Base-by-base conservation (phyloP, 352 stramenopile species). In the Phytophthora pini region DNA sequence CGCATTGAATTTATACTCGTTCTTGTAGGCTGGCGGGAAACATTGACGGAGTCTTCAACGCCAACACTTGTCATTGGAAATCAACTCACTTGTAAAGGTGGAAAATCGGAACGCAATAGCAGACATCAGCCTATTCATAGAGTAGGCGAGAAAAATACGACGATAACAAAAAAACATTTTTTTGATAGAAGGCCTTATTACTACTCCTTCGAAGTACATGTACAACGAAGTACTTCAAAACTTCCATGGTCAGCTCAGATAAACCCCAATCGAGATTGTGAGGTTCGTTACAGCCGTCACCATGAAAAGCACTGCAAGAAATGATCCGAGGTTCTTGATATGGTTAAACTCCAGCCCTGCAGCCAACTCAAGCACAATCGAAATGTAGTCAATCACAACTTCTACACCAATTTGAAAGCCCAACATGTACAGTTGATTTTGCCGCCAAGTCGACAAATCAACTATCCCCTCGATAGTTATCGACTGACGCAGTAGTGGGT, bases 311-410 rank as follows among this genome's bases (percentile, higher is more conserved):
- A 49, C 32, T 5, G 49, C 49, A 13, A 71, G 50, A 41, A 61
- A 71, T 4, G 51, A 57, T 31, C 49, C 43, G 9, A 62, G 38
- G 4, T 43, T 52, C 20, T 67, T 52, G 17, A 45, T 46, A 24
- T 57, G 13, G 0, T 51, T 39, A 43, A 61, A 71, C 4, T 62
- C 58, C 9, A 74, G 32, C 1, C 59, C 63, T 15, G 29, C 4
- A 13, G 32, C 24, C 8, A 74, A 57, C 56, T 80, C 74, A 5
- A 79, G n/a, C 1, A 68, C 31, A 6, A 62, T 65, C 10, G 67
- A 67, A 3, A 71, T 26, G 22, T 58, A 68, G 11, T 79, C 70
- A 2, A 74, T 60, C 0, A 66, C 45, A 8, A 72, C 15, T 22
- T 77, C 71, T 1, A 71, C 59, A 2, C 29, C 65, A 10, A 74